Percentiles rank a stretch among this genome's conserved stretches.
These are phyloP conservation scores for Trypanosoma brucei DNA, from an alignment of 208 protist genomes.

Conservation along the genomic window DNA sequence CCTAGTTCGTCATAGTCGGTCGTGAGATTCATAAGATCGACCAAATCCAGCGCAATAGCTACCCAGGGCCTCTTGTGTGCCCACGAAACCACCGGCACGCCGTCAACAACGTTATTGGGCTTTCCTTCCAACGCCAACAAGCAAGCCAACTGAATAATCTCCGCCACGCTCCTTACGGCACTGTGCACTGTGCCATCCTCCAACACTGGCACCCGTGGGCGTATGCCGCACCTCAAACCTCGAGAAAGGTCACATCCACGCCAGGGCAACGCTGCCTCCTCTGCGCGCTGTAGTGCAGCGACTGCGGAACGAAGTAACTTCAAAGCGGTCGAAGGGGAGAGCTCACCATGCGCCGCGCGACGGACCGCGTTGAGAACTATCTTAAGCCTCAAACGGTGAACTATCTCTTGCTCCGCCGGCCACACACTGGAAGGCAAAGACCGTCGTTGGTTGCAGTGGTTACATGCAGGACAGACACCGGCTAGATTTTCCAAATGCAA, in stretches of 20 bases:
- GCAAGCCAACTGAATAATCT: constrained; percentile 14
- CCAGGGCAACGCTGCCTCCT: constrained; percentile 50
- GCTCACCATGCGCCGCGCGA: neutral
- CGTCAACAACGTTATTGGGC: neutral
- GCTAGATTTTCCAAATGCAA: constrained; percentile 19
- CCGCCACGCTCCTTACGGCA: constrained; percentile 15
- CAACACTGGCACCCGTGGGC: constrained; percentile 32
- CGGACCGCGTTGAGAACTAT: constrained; percentile 7
- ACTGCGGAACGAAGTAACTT: constrained; percentile 9
- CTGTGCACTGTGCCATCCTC: constrained; percentile 36
- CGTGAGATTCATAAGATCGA: constrained; percentile 62
- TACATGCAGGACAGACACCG: constrained; percentile 11
- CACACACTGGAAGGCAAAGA: neutral
- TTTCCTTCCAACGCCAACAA: neutral
- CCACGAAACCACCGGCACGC: constrained; percentile 5
- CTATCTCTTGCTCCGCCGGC: constrained; percentile 10
- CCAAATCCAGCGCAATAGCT: constrained; percentile 40
- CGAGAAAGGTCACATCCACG: constrained; percentile 42
- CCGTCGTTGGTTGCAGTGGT: constrained; percentile 9
- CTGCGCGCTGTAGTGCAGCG: constrained; percentile 8
- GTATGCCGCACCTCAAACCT: constrained; percentile 33
- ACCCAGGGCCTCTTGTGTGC: constrained; percentile 34
- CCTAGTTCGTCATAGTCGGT: constrained; percentile 74
- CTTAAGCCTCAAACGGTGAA: constrained; percentile 12
- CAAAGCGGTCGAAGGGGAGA: neutral